Conservation (phyloP, 1,284 basidiomycete genomes). For the Farysia itapuensis region DNA sequence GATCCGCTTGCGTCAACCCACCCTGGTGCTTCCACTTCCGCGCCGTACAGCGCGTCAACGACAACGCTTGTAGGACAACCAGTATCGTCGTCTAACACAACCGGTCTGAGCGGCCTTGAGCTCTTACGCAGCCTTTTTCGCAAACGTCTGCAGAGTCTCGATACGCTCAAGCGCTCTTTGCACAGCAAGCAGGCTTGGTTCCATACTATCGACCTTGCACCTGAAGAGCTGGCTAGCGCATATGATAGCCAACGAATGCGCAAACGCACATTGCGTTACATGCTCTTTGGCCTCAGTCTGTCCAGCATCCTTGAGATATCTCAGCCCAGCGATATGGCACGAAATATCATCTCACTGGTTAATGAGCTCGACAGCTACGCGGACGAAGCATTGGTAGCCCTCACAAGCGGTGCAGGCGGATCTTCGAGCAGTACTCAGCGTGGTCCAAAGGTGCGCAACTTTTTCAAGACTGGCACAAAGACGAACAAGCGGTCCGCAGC, state of each 20-base stretch:
- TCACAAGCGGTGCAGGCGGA: constrained; percentile 10
- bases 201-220: constrained; percentile 21
- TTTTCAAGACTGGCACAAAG: constrained; percentile 37
- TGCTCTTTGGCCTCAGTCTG: constrained; percentile 35
- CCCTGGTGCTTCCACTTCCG: neutral
- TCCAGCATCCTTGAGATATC: constrained; percentile 35
- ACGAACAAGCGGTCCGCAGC: constrained; percentile 21
- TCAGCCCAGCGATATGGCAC: constrained; percentile 23
- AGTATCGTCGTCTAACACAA: neutral
- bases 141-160: constrained; percentile 32
- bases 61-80: neutral
- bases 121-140: constrained; percentile 24
- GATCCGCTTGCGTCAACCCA: neutral
- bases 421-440: constrained; percentile 14
- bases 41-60: neutral
- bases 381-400: constrained; percentile 17
- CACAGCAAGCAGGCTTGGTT: constrained; percentile 30
- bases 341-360: constrained; percentile 30
- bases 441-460: constrained; percentile 32
- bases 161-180: constrained; percentile 32
- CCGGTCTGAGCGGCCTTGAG: constrained; percentile 10
- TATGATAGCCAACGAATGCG: constrained; percentile 41
- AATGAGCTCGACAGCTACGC: constrained; percentile 37
- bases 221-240: constrained; percentile 12
- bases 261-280: constrained; percentile 36